Evolutionary conservation across 495 filamentous ascomycete genomes (phyloP).

Genomic region (Hypomontagnella monticulosa): DNA sequence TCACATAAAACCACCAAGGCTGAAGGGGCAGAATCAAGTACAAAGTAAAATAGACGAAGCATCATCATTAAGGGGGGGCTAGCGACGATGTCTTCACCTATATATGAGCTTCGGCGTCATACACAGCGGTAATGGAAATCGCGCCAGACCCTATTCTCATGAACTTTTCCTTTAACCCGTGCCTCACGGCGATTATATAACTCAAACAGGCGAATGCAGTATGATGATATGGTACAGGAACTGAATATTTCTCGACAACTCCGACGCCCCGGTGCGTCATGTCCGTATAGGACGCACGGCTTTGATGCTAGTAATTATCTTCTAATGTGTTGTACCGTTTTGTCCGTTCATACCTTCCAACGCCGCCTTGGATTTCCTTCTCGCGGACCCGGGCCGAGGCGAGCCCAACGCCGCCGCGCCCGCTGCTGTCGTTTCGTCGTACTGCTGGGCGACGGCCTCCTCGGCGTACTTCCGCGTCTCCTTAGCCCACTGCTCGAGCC

Average conservation of each 20-base stretch:
- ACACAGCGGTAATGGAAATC: constrained; percentile 6
- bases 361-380: constrained; percentile 27
- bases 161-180: constrained; percentile 31
- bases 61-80: constrained; percentile 12
- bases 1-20: background rate
- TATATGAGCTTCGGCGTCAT: constrained; percentile 18
- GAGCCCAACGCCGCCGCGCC: constrained; percentile 33
- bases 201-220: constrained; percentile 32
- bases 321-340: constrained; percentile 43
- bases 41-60: background rate
- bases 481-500: constrained; percentile 69
- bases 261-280: constrained; percentile 33
- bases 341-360: constrained; percentile 40
- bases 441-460: constrained; percentile 44
- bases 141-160: constrained; percentile 12
- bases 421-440: constrained; percentile 38
- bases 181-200: constrained; percentile 45
- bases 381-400: constrained; percentile 22
- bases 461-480: constrained; percentile 56
- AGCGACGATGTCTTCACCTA: constrained; percentile 11
- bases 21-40: background rate
- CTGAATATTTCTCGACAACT: constrained; percentile 28
- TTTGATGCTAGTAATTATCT: constrained; percentile 13
- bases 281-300: constrained; percentile 7
- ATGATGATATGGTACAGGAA: constrained; percentile 46